Evolutionary conservation across 371 early-diverging fungal species (phyloP).

Genomic region (Zancudomyces culisetae): DNA sequence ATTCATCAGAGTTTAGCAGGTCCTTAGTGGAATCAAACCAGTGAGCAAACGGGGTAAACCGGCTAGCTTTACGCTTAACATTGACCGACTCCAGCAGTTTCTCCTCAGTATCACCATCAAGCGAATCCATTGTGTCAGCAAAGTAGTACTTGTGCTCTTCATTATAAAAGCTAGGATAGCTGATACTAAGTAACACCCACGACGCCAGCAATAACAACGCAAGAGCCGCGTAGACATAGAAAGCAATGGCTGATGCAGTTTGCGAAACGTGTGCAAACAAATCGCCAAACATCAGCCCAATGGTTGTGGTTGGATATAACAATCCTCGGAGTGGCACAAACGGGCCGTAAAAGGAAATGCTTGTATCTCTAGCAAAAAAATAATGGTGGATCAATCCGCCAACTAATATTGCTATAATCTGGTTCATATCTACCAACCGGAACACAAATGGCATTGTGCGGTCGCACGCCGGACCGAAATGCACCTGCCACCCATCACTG

Average conservation of each 20-base stretch:
- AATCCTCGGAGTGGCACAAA: conserved; percentile 9
- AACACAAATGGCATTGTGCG: background rate
- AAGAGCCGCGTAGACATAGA: background rate
- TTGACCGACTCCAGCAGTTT: background rate
- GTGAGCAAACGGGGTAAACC: background rate
- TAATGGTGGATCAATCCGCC: background rate
- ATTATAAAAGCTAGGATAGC: background rate
- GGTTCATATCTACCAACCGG: background rate
- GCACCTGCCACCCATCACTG: conserved; percentile 10
- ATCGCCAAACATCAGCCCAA: conserved; percentile 14
- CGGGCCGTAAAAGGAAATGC: conserved; percentile 7
- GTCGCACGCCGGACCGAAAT: background rate
- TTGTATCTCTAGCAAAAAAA: background rate
- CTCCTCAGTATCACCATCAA: background rate
- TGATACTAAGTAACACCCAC: background rate
- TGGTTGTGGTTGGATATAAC: conserved; percentile 10
- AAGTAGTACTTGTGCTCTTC: background rate
- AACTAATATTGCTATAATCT: background rate
- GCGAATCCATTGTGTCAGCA: background rate
- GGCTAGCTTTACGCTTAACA: background rate
- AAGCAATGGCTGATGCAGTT: background rate
- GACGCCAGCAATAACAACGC: background rate
- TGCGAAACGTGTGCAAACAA: conserved; percentile 5
- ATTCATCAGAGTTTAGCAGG: background rate
- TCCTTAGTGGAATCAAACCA: background rate